phyloP scores from a whole-genome alignment of 1,284 basidiomycete genomes.

The Ustilago tritici region DNA sequence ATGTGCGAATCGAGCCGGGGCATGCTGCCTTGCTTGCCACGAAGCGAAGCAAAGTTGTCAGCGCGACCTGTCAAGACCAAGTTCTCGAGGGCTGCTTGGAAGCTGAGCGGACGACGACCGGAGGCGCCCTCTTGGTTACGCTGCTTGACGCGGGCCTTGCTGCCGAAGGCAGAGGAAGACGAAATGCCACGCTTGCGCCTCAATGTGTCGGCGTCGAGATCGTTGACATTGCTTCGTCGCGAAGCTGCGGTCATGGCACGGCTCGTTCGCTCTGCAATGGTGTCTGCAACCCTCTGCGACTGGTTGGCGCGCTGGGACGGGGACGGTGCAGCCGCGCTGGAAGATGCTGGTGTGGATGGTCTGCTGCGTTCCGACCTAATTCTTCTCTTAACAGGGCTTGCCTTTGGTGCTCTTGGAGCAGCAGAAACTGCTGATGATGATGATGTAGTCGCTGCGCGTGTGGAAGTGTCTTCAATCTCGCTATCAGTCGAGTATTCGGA shows the following conservation, averaged over 20 bases:
- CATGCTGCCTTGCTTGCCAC: slow-evolving; percentile 47
- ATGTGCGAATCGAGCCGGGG: slow-evolving; percentile 36
- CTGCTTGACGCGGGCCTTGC: slow-evolving; percentile 60
- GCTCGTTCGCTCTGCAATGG: slow-evolving; percentile 35
- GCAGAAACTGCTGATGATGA: background rate
- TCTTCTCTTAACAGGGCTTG: slow-evolving; percentile 36
- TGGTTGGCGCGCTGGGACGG: slow-evolving; percentile 13
- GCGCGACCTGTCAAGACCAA: slow-evolving; percentile 41
- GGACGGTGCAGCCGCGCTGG: slow-evolving; percentile 12
- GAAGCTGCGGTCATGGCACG: slow-evolving; percentile 33
- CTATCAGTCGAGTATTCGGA: slow-evolving; percentile 46
- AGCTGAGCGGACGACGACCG: slow-evolving; percentile 59
- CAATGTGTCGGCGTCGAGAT: slow-evolving; percentile 25
- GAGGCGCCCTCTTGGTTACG: slow-evolving; percentile 48
- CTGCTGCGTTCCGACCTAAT: slow-evolving; percentile 22
- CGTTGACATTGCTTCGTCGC: slow-evolving; percentile 29
- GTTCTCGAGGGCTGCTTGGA: slow-evolving; percentile 59
- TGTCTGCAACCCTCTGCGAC: slow-evolving; percentile 26
- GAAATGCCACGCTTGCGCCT: slow-evolving; percentile 54
- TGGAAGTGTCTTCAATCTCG: slow-evolving; percentile 15
- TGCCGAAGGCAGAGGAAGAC: slow-evolving; percentile 61
- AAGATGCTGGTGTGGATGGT: slow-evolving; percentile 22
- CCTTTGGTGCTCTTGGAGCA: slow-evolving; percentile 17
- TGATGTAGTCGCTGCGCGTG: slow-evolving; percentile 4
- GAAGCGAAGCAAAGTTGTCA: slow-evolving; percentile 45